Percentiles rank a stretch among this genome's conserved stretches.
These are phyloP conservation scores for Zygnema cylindricum DNA, from an alignment of 139 green algal genomes.

Conservation along the genomic window DNA sequence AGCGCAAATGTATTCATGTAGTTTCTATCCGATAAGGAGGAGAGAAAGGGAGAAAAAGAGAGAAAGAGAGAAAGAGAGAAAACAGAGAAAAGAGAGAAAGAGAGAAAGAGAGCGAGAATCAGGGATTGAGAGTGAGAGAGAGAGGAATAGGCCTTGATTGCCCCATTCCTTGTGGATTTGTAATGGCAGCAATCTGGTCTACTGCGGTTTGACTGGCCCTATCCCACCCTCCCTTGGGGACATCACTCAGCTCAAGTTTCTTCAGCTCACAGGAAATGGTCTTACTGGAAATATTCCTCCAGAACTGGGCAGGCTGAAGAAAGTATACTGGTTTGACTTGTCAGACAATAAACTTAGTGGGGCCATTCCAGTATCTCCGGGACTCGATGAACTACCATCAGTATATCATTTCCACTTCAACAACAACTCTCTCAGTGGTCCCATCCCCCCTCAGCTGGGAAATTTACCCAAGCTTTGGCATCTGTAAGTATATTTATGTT, in stretches of 20 bases:
- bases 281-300: slow-evolving; percentile 8
- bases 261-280: slow-evolving; percentile 14
- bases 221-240: slow-evolving; percentile 1
- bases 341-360: slow-evolving; percentile 25
- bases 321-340: slow-evolving; percentile 11
- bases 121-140: background rate
- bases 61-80: no score
- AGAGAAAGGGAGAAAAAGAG: background rate
- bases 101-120: background rate
- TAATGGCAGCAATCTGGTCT: background rate
- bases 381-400: background rate
- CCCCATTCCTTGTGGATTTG: background rate
- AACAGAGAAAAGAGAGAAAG: background rate
- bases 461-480: background rate
- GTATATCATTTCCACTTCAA: slow-evolving; percentile 9
- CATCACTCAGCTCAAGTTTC: slow-evolving; percentile 6
- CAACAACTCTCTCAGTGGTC: background rate
- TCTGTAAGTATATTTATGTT: background rate
- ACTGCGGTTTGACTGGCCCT: background rate
- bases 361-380: slow-evolving; percentile 21
- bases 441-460: background rate
- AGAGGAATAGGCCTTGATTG: background rate
- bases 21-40: background rate
- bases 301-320: background rate
- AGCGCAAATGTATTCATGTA: background rate